phyloP scores from a whole-genome alignment of 495 filamentous ascomycete genomes.

The Penicillium dipodomyicola region DNA sequence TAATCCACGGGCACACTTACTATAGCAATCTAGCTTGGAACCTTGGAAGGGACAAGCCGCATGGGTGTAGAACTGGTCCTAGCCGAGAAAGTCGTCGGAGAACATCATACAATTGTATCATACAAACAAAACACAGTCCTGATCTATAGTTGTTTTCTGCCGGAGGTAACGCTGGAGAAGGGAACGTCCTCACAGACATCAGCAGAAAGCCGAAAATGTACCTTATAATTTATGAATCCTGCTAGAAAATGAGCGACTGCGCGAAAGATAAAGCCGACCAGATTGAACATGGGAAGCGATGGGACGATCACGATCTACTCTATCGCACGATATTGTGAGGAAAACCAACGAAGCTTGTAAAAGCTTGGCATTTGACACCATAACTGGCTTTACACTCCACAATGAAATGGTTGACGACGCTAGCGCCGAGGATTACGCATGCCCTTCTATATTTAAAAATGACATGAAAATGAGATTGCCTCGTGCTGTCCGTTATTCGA shows the following conservation, averaged over 20 bases:
- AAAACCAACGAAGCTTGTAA: conserved; percentile 20
- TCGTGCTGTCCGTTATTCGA: not conserved
- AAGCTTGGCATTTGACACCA: conserved; percentile 22
- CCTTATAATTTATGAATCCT: not conserved
- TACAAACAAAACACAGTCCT: no score
- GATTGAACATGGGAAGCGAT: no score
- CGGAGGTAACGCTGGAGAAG: no score
- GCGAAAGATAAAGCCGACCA: not conserved
- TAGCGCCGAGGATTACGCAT: conserved; percentile 31
- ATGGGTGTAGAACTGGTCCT: no score
- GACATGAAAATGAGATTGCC: not conserved
- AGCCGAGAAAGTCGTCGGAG: no score
- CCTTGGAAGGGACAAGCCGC: no score
- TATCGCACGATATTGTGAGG: not conserved
- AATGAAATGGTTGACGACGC: conserved; percentile 26
- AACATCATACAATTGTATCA: no score
- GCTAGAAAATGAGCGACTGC: not conserved
- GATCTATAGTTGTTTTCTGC: no score
- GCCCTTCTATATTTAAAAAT: conserved; percentile 19
- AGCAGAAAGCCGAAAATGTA: not conserved
- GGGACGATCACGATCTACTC: no score
- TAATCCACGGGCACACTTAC: no score
- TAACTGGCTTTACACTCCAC: conserved; percentile 9
- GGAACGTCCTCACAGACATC: not conserved
- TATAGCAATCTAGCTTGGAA: no score